A percentile compares a stretch with the other conserved stretches of the same genome.
Conservation (phyloP, 2,329 filamentous ascomycete genomes). For the Xylaria sp. region DNA sequence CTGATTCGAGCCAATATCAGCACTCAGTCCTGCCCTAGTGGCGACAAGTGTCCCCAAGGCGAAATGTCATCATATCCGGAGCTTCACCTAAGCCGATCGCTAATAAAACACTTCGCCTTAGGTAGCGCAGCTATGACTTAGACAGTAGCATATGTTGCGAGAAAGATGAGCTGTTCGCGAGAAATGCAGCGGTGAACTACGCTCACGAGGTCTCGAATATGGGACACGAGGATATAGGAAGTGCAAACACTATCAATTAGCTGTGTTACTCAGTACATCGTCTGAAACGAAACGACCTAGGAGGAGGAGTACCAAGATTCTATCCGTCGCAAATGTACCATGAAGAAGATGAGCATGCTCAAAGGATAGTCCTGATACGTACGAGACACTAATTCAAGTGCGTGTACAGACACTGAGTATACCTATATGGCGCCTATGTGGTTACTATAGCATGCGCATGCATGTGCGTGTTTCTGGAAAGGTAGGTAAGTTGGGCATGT, state of each 20-base stretch:
- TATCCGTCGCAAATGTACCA: constrained; percentile 3
- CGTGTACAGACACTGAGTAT: not conserved
- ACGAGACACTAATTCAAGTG: not conserved
- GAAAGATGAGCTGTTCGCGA: not conserved
- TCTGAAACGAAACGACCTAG: not conserved
- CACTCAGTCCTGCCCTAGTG: too few relatives aligned
- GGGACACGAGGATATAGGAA: constrained; percentile 2
- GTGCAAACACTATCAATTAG: not conserved
- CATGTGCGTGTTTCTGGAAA: not conserved
- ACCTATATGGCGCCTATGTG: not conserved
- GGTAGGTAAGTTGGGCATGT: too few relatives aligned
- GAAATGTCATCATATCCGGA: constrained; percentile 10
- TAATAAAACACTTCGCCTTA: not conserved
- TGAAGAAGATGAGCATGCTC: not conserved
- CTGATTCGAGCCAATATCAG: constrained; percentile 31
- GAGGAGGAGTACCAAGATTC: constrained; percentile 26
- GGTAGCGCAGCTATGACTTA: not conserved
- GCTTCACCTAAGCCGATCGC: not conserved
- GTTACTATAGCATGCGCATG: not conserved
- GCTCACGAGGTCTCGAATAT: constrained; percentile 15
- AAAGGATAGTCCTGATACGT: not conserved
- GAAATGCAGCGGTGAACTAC: not conserved
- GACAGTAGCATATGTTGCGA: not conserved
- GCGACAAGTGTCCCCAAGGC: not conserved
- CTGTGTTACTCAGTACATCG: constrained; percentile 30